A percentile compares a stretch with the other conserved stretches of the same genome.
Conservation (phyloP, 768 basidiomycete genomes). For the Gloeophyllum trabeum region DNA sequence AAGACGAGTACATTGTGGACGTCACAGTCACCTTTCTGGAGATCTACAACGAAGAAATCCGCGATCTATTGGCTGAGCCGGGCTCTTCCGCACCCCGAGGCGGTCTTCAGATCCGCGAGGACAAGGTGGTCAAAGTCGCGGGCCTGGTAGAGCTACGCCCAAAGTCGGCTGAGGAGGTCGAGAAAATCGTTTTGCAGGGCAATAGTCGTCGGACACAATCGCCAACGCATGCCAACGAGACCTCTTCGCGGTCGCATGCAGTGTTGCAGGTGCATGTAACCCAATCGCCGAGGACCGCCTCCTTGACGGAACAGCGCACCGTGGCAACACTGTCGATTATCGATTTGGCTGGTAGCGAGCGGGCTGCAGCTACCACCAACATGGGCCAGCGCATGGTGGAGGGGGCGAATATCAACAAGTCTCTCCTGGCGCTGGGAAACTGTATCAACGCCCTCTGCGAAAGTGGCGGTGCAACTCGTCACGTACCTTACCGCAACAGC, state of each 20-base stretch:
- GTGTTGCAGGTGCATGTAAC: conserved; percentile 93
- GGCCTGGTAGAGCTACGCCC: conserved; percentile 79
- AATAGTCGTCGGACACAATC: conserved; percentile 86
- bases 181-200: conserved; percentile 83
- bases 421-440: conserved; percentile 91
- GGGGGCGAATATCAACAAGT: conserved; percentile 99
- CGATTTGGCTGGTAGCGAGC: conserved; percentile 94
- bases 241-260: conserved; percentile 94
- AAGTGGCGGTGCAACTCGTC: conserved; percentile 77
- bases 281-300: conserved; percentile 77
- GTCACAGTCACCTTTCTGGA: conserved; percentile 94
- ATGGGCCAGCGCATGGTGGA: conserved; percentile 98
- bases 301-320: conserved; percentile 69
- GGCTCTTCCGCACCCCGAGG: conserved; percentile 59
- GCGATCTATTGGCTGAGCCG: conserved; percentile 81
- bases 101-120: conserved; percentile 88
- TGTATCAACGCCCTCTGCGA: conserved; percentile 98
- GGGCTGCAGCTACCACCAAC: conserved; percentile 91
- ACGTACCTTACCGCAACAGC: conserved; percentile 95
- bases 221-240: conserved; percentile 92
- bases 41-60: conserved; percentile 98
- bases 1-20: conserved; percentile 76
- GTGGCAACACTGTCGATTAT: conserved; percentile 95
- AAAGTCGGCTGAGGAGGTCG: conserved; percentile 81
- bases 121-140: conserved; percentile 85